Evolutionary conservation across 2,329 filamentous ascomycete species (phyloP), one percentile per base, ranked within the genome.

Genomic region (Alternaria burnsii): DNA sequence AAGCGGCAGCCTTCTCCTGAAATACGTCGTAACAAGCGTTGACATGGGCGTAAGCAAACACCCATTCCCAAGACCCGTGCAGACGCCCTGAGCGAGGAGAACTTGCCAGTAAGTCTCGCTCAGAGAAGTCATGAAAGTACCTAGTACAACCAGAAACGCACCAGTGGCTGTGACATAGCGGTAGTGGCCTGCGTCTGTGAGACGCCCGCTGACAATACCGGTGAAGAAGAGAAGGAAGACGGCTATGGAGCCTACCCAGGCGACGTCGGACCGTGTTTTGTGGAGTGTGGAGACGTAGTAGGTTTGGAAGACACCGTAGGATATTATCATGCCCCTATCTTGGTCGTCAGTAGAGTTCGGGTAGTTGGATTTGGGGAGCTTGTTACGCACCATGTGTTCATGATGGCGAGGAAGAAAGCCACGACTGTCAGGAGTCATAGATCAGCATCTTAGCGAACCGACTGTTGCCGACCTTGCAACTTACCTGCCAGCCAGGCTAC

Each of bases 221-320:
- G 82, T 63, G 43, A 82, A 71, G 54, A 84, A 78, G 0, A 83
- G 71, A 6, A 84, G 64, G 57, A 79, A 84, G 11, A 80, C 78
- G 61, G 85, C 82, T 12, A 84, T 71, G 38, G 80, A 81, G 1
- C 83, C 83, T 1, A 85, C 79, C 83, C 83, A 85, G 2, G 82
- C 80, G 34, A 85, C 80, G 40, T 80, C 76, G 1, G 82, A 83
- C 63, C 6, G 80, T 76, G 24, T 81, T 81, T 30, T 74, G 16
- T 61, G 41, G 14, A 75, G 52, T 2, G 52, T 47, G 3, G 53
- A 36, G 16, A 58, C 61, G 58, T 77, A 77, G 62, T 75, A 71
- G 4, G 65, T 42, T 56, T 77, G 72, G 58, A 74, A 77, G 36
- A 73, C 56, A 12, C 74, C 74, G 47, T 73, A 76, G 7, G 68